A percentile compares a stretch with the other conserved stretches of the same genome.
Conservation (phyloP, 1,284 basidiomycete species). For the Rhodofomes roseus region DNA sequence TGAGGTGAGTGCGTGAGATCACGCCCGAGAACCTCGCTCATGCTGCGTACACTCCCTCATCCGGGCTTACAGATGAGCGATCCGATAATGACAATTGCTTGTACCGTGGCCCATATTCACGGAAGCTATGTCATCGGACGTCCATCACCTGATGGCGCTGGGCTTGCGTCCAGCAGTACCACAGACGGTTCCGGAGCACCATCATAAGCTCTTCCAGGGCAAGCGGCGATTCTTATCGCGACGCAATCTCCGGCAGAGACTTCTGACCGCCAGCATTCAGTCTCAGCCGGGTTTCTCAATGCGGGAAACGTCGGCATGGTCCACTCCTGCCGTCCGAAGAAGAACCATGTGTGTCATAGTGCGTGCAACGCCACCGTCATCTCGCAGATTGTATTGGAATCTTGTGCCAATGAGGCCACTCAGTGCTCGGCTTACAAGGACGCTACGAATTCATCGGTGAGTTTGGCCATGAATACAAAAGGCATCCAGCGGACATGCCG, state of each 20-base stretch:
- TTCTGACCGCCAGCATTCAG: not conserved
- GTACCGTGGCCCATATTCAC: not conserved
- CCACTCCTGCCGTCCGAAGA: not conserved
- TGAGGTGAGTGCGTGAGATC: not conserved
- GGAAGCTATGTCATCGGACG: constrained; percentile 2
- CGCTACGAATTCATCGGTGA: not conserved
- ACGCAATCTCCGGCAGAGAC: constrained; percentile 6
- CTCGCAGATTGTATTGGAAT: not conserved
- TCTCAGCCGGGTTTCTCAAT: not conserved
- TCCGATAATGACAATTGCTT: not conserved
- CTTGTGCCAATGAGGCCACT: not conserved
- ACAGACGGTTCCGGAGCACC: not conserved
- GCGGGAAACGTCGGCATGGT: not conserved
- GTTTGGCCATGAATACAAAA: not conserved
- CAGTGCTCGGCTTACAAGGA: not conserved
- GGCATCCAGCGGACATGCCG: not conserved
- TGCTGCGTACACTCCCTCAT: not conserved
- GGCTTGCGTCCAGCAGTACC: not conserved
- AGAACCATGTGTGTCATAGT: not conserved
- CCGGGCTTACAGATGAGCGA: not conserved
- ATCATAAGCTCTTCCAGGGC: not conserved
- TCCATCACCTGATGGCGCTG: constrained; percentile 1
- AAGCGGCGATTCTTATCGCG: constrained; percentile 6
- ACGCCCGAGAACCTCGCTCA: not conserved
- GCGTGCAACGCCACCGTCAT: not conserved